Evolutionary conservation across 305 asterid genomes (phyloP).

Genomic region (Fraxinus dipetala): DNA sequence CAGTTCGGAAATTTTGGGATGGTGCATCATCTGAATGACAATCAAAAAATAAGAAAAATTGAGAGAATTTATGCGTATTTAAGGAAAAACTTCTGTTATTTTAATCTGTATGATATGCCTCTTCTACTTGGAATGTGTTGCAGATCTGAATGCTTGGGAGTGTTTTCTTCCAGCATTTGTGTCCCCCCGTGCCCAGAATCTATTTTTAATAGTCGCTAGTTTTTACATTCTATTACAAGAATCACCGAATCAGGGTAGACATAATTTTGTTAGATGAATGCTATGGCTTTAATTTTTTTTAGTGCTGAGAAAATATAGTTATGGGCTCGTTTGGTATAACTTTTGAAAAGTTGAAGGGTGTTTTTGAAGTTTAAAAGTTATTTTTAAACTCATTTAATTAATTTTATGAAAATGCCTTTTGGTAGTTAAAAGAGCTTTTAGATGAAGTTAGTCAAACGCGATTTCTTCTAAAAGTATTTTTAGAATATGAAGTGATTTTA

Average conservation of each 20-base stretch:
- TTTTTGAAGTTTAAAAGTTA: not conserved
- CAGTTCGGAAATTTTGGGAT: not conserved
- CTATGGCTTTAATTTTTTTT: not conserved
- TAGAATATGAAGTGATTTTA: too few species aligned
- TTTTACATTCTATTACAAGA: not conserved
- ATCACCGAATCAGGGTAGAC: not conserved
- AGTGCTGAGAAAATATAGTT: not conserved
- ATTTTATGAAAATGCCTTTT: not conserved
- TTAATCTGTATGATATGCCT: not conserved
- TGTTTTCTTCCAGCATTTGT: not conserved
- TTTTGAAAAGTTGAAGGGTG: not conserved
- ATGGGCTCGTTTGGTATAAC: not conserved
- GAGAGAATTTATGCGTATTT: not conserved
- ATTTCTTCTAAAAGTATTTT: too few species aligned
- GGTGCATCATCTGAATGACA: not conserved
- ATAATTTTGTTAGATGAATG: not conserved
- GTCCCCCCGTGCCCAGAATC: not conserved
- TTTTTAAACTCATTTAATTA: too few species aligned
- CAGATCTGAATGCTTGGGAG: not conserved
- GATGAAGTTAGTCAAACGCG: not conserved
- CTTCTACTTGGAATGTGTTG: not conserved
- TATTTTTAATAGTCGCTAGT: not conserved
- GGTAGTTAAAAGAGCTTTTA: too few species aligned
- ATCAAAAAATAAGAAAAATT: not conserved
- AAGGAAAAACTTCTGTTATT: not conserved